phyloP scores from a whole-genome alignment of 1,139 yeast species.

The Taiozyma onychis region DNA sequence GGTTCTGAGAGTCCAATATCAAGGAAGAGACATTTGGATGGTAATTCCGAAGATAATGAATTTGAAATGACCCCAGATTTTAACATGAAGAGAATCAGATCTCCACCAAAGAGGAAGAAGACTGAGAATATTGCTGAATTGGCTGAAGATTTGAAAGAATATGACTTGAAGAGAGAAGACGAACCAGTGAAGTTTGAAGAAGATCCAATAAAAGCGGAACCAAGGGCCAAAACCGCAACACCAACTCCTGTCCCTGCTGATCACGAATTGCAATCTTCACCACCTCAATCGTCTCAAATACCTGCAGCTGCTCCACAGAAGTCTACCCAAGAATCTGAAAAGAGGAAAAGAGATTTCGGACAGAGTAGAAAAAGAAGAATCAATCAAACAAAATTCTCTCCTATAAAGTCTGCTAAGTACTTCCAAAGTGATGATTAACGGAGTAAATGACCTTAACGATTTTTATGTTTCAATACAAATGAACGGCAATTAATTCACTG shows the following conservation, averaged over 20 bases:
- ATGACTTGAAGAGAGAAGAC: slow-evolving; percentile 8
- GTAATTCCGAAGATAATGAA: slow-evolving; percentile 2
- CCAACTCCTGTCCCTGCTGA: not conserved
- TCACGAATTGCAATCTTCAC: not conserved
- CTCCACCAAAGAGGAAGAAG: slow-evolving; percentile 10
- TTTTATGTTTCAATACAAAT: not conserved
- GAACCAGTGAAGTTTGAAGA: not conserved
- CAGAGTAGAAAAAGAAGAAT: slow-evolving; percentile 20
- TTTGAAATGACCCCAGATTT: not conserved
- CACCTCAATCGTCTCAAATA: not conserved
- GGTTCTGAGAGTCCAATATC: not conserved
- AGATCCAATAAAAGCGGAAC: not conserved
- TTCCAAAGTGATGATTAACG: slow-evolving; percentile 12
- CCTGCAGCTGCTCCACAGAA: not conserved
- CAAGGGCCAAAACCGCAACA: not conserved
- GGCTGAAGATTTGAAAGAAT: slow-evolving; percentile 9
- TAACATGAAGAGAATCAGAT: slow-evolving; percentile 1
- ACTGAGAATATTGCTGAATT: slow-evolving; percentile 8
- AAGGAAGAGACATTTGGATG: not conserved
- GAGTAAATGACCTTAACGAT: not conserved
- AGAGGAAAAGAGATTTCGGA: slow-evolving; percentile 16
- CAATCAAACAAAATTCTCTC: slow-evolving; percentile 13
- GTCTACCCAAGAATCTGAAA: not conserved
- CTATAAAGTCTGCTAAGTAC: slow-evolving; percentile 20
- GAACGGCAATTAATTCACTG: not conserved